phyloP scores from a whole-genome alignment of 2,329 filamentous ascomycete genomes.

The Diaporthe amygdali region DNA sequence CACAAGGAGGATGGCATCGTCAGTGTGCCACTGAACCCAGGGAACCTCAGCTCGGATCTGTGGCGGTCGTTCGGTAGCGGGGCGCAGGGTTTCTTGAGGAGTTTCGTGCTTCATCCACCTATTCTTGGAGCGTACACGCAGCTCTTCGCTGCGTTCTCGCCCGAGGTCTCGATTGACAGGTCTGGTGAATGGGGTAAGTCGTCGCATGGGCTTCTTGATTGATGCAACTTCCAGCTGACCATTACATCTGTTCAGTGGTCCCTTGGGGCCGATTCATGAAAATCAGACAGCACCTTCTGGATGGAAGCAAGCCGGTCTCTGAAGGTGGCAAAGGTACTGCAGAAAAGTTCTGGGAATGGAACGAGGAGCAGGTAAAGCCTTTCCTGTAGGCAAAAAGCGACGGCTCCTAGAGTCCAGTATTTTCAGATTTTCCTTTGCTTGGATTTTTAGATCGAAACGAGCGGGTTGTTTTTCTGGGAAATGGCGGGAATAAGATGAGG shows the following conservation, averaged over 20 bases:
- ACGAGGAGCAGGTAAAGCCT: slow-evolving; percentile 41
- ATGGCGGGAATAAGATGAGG: no score
- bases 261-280: slow-evolving; percentile 44
- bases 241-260: slow-evolving; percentile 33
- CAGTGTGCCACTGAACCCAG: slow-evolving; percentile 33
- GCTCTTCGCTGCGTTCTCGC: slow-evolving; percentile 43
- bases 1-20: slow-evolving; percentile 31
- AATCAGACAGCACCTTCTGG: slow-evolving; percentile 35
- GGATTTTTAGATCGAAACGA: no score
- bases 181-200: slow-evolving; percentile 31
- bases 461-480: not conserved
- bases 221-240: not conserved
- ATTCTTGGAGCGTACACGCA: slow-evolving; percentile 44
- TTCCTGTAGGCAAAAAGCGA: not conserved
- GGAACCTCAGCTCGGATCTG: slow-evolving; percentile 34
- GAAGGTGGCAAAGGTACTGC: slow-evolving; percentile 45
- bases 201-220: not conserved
- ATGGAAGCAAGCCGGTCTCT: slow-evolving; percentile 34
- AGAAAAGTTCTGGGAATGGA: slow-evolving; percentile 48
- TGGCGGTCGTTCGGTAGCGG: slow-evolving; percentile 1
- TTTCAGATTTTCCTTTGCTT: not conserved
- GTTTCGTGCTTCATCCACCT: slow-evolving; percentile 26
- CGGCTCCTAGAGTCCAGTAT: not conserved
- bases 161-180: slow-evolving; percentile 38
- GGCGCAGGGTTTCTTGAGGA: not conserved